Base-by-base conservation (phyloP, 306 rosid genomes). In the Malus sieversii region DNA sequence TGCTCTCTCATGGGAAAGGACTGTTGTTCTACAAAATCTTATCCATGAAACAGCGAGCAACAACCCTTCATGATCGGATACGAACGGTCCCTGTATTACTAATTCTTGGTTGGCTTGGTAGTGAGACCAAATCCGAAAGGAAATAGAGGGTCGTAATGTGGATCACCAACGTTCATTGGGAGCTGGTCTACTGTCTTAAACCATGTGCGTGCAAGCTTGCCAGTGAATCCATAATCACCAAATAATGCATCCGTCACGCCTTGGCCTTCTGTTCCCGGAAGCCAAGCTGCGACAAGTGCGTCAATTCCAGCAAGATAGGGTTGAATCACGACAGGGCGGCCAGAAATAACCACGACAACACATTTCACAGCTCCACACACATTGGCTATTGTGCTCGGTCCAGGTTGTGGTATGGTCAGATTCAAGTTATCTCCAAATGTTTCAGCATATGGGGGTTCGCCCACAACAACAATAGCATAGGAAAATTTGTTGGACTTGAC, bases 241-340 rank as follows among this genome's bases (percentile, higher is more conserved):
- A 89, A 93, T 44, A 89, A 76, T 53, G 84, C 55, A 33, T 93
- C 96, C 40, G 89, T 82, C 51, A 92, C 86, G 63, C 97, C 97
- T 83, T 92, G 97, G 73, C 97, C 97, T 88, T 90, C 97, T n/a
- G 96, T 91, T 35, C 98, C 98, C 0, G 98, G 98, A 74, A 93
- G 98, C 98, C 98, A 93, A 42, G 98, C 98, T 6, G 97, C 94
- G 5, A 91, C 92, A 72, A 93, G 96, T 8, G 97, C 92, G 23
- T 93, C 93, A 20, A 90, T 79, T 71, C 68, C 71, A 18, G 87
- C 72, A 8, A 94, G 82, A 70, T 94, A 85, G 22, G 96, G 97
- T 74, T 94, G 79, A 71, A 94, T 59, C 85, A 91, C 91, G 10
- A 94, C 93, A 2, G 98, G 98, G 62, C 98, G 96, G 27, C 98